Evolutionary conservation across 768 basidiomycete species (phyloP), one percentile per base, ranked within the genome.

Genomic region (Royoungia palumana): DNA sequence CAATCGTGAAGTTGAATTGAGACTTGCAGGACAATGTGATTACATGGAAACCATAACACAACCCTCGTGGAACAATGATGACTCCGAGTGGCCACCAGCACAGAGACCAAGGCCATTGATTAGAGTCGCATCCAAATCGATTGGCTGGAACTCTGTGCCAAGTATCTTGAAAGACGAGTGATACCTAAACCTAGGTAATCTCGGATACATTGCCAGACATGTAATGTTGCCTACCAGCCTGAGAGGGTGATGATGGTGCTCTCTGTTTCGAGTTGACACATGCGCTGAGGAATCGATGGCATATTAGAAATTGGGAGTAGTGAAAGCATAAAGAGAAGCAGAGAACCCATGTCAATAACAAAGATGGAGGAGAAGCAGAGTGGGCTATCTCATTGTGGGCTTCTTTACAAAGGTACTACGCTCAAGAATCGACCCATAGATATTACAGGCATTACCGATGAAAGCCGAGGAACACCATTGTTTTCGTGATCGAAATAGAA

Each of bases 41-140:
- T 2, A 85, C 30, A 5, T 81, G 74, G 64, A 83, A 77, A 14
- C 82, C 74, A 55, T 82, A 83, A 5, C 78, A 69, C 36, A 60
- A 63, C 10, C 72, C 70, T 0, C 42, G 50, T 6, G 58, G 38
- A 20, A 83, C 78, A 28, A 67, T 66, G 49, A 83, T 62, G 4
- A 81, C 70, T 0, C 80, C 55, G 21, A 81, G 66, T 77, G 74
- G 5, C 78, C 78, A 5, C 67, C 72, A 6, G 53, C 7, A 54
- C 71, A 75, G 34, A 79, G 75, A 19, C 81, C 80, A 13, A 56
- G 57, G 0, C 79, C 79, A 36, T 82, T 82, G 41, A 83, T 79
- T 8, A 83, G 57, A 0, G 74, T 76, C n/a, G 79, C 65, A 46
- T 78, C 57, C 1, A 70, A 50, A 35, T 20, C 3, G 7, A 58